A percentile compares a stretch with the other conserved stretches of the same genome.
Conservation (phyloP, 2,329 filamentous ascomycete genomes). For the Cordyceps tenuipes region DNA sequence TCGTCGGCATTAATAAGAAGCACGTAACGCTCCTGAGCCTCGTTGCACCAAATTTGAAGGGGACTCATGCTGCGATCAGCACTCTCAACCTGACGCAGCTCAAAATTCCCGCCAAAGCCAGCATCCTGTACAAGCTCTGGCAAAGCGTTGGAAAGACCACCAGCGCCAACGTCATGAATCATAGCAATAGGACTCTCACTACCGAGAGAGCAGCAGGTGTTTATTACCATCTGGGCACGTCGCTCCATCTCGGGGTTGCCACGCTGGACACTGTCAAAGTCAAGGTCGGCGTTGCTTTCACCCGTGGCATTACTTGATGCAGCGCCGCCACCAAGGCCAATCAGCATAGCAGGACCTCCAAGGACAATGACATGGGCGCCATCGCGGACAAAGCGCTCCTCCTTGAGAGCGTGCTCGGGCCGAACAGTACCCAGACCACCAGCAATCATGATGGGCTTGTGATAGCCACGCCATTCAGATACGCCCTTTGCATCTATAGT, state of each 20-base stretch:
- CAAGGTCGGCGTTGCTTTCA: constrained; percentile 82
- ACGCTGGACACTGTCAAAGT: constrained; percentile 95
- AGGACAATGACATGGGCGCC: constrained; percentile 91
- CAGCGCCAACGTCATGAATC: constrained; percentile 95
- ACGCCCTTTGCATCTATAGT: constrained; percentile 36
- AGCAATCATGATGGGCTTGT: constrained; percentile 98
- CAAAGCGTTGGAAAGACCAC: constrained; percentile 66
- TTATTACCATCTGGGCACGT: constrained; percentile 95
- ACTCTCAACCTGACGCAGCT: constrained; percentile 88
- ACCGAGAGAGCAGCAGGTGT: constrained; percentile 80
- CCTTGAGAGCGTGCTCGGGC: constrained; percentile 84
- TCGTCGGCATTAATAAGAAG: constrained; percentile 74
- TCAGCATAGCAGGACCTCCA: constrained; percentile 94
- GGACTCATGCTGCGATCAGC: constrained; percentile 89
- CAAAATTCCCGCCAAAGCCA: constrained; percentile 81
- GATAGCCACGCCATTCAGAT: constrained; percentile 77
- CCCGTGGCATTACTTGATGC: constrained; percentile 85
- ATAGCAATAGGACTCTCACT: constrained; percentile 84
- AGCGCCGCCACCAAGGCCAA: constrained; percentile 89
- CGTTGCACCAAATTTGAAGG: constrained; percentile 95
- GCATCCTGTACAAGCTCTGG: constrained; percentile 90
- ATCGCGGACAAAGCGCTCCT: constrained; percentile 66
- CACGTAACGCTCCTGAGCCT: constrained; percentile 94
- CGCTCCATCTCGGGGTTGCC: constrained; percentile 96
- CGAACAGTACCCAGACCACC: constrained; percentile 89